Percentiles rank a stretch among this genome's conserved stretches.
Conservation (phyloP, 495 filamentous ascomycete genomes). For the Jackrogersella multiformis region DNA sequence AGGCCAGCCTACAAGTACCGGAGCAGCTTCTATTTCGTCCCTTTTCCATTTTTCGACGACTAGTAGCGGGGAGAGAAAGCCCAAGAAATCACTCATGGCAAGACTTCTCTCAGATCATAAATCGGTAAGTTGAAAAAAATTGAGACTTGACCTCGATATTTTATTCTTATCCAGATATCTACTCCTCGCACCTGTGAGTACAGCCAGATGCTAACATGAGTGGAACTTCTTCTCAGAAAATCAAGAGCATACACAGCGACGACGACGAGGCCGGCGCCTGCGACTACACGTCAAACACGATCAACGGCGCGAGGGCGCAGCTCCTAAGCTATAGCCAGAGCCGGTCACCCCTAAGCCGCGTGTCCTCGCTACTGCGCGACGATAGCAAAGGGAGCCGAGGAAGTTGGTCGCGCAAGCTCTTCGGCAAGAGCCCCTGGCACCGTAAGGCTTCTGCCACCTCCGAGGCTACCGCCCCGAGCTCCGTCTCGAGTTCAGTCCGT, state of each 20-base stretch:
- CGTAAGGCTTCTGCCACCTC: slow-evolving; percentile 50
- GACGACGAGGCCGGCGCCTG: not conserved
- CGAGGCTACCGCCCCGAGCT: slow-evolving; percentile 49
- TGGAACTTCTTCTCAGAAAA: slow-evolving; percentile 2
- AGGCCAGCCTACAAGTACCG: not conserved
- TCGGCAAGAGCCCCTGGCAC: slow-evolving; percentile 55
- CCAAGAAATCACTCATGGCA: slow-evolving; percentile 39
- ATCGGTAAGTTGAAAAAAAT: slow-evolving; percentile 23
- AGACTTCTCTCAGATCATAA: slow-evolving; percentile 36
- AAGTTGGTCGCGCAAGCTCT: slow-evolving; percentile 40
- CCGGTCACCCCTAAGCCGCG: slow-evolving; percentile 23
- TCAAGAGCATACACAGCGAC: slow-evolving; percentile 18
- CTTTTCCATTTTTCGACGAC: slow-evolving; percentile 6
- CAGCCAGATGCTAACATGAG: not conserved
- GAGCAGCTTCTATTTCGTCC: slow-evolving; percentile 5
- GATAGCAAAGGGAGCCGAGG: slow-evolving; percentile 22
- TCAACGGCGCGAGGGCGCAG: slow-evolving; percentile 3
- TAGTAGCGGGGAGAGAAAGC: slow-evolving; percentile 2
- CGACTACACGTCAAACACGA: slow-evolving; percentile 9
- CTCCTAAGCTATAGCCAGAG: not conserved
- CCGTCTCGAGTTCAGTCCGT: slow-evolving; percentile 53
- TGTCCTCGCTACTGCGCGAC: slow-evolving; percentile 30
- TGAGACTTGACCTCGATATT: not conserved
- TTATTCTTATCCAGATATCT: not conserved
- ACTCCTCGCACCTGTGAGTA: not conserved